phyloP scores from a whole-genome alignment of 352 stramenopile genomes.

The Phytophthora hibernalis region DNA sequence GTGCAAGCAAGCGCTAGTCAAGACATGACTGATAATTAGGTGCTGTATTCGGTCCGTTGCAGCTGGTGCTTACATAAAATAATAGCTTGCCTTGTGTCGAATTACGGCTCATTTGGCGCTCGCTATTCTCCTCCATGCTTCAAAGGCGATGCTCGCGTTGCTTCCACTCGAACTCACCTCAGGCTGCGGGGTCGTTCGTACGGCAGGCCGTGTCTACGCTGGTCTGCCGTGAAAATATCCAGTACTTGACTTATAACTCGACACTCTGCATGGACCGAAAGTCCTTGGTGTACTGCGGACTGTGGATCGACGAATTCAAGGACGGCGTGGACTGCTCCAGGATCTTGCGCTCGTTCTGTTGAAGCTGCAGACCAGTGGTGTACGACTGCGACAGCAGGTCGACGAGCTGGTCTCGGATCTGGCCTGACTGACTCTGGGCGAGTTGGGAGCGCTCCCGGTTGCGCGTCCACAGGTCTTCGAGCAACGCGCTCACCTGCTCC shows the following conservation, averaged over 20 bases:
- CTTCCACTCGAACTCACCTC: slow-evolving; percentile 13
- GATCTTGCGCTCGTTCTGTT: slow-evolving; percentile 55
- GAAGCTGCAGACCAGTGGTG: slow-evolving; percentile 54
- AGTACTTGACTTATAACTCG: slow-evolving; percentile 41
- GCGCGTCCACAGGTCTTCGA: slow-evolving; percentile 52
- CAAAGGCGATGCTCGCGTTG: slow-evolving; percentile 14
- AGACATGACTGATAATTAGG: slow-evolving; percentile 39
- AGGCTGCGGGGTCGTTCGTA: slow-evolving; percentile 22
- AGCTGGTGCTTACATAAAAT: slow-evolving; percentile 47
- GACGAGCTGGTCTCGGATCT: slow-evolving; percentile 53
- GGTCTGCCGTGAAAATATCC: slow-evolving; percentile 23
- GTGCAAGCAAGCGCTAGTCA: background rate
- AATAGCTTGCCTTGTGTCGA: slow-evolving; percentile 29
- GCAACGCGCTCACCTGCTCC: slow-evolving; percentile 53
- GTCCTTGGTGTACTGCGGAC: slow-evolving; percentile 37
- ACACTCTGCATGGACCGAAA: slow-evolving; percentile 44
- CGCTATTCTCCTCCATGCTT: slow-evolving; percentile 38
- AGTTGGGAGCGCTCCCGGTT: slow-evolving; percentile 40
- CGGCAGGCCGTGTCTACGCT: slow-evolving; percentile 20
- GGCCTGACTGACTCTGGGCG: slow-evolving; percentile 31
- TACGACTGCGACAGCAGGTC: slow-evolving; percentile 63
- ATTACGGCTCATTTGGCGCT: slow-evolving; percentile 25
- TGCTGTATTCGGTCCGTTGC: slow-evolving; percentile 39
- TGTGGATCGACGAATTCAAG: slow-evolving; percentile 31
- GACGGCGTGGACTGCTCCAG: slow-evolving; percentile 31